Evolutionary conservation across 2,329 filamentous ascomycete species (phyloP).

Genomic region (Aspergillus sp.): DNA sequence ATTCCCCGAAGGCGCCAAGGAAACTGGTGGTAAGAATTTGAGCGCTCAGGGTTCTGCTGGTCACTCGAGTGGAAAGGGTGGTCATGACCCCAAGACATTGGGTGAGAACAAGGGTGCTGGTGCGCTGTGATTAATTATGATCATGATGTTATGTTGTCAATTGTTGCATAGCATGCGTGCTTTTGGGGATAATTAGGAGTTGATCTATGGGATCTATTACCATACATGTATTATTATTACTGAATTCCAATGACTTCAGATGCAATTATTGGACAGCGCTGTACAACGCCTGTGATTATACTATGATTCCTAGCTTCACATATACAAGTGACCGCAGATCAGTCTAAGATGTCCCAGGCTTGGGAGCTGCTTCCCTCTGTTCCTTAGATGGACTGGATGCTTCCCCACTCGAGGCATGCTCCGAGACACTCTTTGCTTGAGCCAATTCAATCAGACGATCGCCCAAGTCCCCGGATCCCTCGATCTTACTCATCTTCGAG

Average conservation of each 20-base stretch:
- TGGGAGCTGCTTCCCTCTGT: background rate
- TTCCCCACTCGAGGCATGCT: constrained; percentile 2
- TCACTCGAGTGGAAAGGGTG: constrained; percentile 29
- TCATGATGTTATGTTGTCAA: no score
- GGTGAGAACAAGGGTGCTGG: constrained; percentile 30
- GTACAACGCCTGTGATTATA: no score
- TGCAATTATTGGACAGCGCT: no score
- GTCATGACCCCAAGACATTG: constrained; percentile 26
- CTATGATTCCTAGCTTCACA: no score
- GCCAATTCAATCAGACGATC: constrained; percentile 53
- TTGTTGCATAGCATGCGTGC: no score
- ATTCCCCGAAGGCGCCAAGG: constrained; percentile 27
- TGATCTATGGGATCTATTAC: no score
- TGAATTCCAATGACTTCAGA: no score
- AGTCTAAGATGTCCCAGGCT: background rate
- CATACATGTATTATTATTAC: no score
- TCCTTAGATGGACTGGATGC: background rate
- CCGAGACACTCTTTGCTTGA: constrained; percentile 26
- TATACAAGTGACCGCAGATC: background rate
- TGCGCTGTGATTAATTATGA: constrained; percentile 1
- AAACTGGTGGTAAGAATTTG: constrained; percentile 10
- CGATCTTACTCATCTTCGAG: constrained; percentile 63
- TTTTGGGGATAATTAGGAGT: no score
- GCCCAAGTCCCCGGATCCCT: constrained; percentile 68
- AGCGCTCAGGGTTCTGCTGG: constrained; percentile 20